Conservation (phyloP, 257 asterid species). For the Solanum tarapatanum region DNA sequence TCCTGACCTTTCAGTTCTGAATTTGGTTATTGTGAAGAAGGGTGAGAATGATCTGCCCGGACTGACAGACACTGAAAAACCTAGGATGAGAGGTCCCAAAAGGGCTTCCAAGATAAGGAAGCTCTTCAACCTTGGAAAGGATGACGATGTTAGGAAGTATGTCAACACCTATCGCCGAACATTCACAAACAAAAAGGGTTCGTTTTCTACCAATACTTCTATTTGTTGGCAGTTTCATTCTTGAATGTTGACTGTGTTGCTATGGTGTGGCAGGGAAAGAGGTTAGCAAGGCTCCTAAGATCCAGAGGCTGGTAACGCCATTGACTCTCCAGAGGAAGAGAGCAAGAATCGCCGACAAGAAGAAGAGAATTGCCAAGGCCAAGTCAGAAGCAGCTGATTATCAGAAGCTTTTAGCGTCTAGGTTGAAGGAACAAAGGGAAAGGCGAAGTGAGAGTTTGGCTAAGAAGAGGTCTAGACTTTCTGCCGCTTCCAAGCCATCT, state of each 20-base stretch:
- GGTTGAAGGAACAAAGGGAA: conserved; percentile 2
- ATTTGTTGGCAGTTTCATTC: neutral
- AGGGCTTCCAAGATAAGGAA: conserved; percentile 3
- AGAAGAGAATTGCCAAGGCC: neutral
- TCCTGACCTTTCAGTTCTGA: conserved; percentile 2
- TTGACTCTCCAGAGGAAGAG: conserved; percentile 4
- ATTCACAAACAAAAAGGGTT: neutral
- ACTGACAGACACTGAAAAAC: conserved; percentile 1
- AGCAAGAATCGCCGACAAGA: conserved; percentile 1
- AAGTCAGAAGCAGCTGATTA: neutral
- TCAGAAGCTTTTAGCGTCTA: neutral
- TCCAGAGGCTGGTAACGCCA: conserved; percentile 2
- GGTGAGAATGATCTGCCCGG: neutral
- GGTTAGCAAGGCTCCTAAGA: conserved; percentile 1
- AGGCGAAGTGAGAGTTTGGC: conserved; percentile 3
- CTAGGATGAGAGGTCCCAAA: conserved; percentile 1
- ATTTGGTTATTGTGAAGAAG: conserved; percentile 3
- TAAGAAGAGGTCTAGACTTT: neutral
- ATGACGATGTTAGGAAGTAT: neutral
- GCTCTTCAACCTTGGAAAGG: conserved; percentile 1
- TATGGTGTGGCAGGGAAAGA: neutral
- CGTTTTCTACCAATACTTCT: neutral
- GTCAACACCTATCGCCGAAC: neutral
- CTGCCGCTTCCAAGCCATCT: conserved; percentile 1
- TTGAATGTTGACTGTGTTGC: neutral